A percentile compares a stretch with the other conserved stretches of the same genome.
Evolutionary conservation across 352 stramenopile species (phyloP).

Genomic region (Globisporangium mamillatum): DNA sequence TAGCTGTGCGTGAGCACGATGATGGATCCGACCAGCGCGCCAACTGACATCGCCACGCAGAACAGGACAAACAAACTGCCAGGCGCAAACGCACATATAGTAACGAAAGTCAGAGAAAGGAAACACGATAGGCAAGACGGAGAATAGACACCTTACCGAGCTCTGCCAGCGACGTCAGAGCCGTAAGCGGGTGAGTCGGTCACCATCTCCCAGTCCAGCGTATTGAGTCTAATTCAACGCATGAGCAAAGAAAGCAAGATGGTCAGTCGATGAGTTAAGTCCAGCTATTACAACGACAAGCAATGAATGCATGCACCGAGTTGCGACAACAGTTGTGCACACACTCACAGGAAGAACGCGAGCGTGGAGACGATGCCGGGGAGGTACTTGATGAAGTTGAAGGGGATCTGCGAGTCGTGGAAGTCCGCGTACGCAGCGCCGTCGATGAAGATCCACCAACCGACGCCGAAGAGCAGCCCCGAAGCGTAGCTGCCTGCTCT

Average conservation of each 20-base stretch:
- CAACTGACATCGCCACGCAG: constrained; percentile 42
- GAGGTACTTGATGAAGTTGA: constrained; percentile 58
- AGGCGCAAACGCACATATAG: neutral
- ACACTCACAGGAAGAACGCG: constrained; percentile 51
- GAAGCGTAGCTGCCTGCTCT: constrained; percentile 44
- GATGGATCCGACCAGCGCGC: constrained; percentile 40
- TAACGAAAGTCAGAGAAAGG: neutral
- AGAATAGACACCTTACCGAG: constrained; percentile 23
- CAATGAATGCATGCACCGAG: neutral
- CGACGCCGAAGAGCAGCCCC: constrained; percentile 48
- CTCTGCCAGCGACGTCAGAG: constrained; percentile 38
- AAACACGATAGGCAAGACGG: neutral
- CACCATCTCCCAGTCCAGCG: constrained; percentile 65
- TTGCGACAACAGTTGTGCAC: neutral
- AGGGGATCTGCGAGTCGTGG: constrained; percentile 50
- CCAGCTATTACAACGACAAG: neutral
- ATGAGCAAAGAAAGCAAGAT: neutral
- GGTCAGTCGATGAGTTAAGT: neutral
- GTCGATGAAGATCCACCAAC: constrained; percentile 64
- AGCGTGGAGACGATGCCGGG: constrained; percentile 54
- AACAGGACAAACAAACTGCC: constrained; percentile 39
- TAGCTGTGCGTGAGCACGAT: constrained; percentile 65
- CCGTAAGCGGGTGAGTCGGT: constrained; percentile 48
- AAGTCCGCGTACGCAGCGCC: constrained; percentile 40
- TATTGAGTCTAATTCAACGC: constrained; percentile 38